Percentiles rank a stretch among this genome's conserved stretches.
These are phyloP conservation scores for Pyrenochaeta sp. DNA, from an alignment of 2,329 filamentous ascomycete genomes.

Conservation along the genomic window DNA sequence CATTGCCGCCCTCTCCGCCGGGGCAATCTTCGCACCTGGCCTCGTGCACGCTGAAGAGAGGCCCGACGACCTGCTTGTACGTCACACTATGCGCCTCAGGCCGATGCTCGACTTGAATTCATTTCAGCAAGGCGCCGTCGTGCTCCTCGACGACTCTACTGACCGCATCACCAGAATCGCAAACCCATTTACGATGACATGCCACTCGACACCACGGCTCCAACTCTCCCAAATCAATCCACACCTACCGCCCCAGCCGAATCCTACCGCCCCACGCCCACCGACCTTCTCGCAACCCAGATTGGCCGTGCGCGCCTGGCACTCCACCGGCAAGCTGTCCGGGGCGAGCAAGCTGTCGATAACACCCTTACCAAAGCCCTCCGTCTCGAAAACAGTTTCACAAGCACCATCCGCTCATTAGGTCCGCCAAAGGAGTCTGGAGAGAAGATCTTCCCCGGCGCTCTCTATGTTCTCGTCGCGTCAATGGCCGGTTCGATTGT, in stretches of 20 bases:
- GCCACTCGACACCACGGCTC: conserved; percentile 50
- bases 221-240: conserved; percentile 40
- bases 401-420: conserved; percentile 85
- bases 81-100: conserved; percentile 1
- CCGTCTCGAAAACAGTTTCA: conserved; percentile 87
- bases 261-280: conserved; percentile 72
- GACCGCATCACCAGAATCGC: conserved; percentile 38
- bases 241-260: conserved; percentile 26
- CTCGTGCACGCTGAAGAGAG: conserved; percentile 59
- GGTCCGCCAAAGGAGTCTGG: conserved; percentile 85
- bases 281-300: conserved; percentile 85
- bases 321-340: conserved; percentile 77
- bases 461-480: conserved; percentile 90
- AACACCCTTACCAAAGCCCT: conserved; percentile 80
- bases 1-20: conserved; percentile 54
- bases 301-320: conserved; percentile 82
- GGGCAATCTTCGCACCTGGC: conserved; percentile 57
- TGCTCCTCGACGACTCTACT: background rate
- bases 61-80: conserved; percentile 28
- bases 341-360: conserved; percentile 85
- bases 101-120: background rate
- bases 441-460: conserved; percentile 88
- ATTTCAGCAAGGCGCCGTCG: background rate
- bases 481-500: conserved; percentile 96
- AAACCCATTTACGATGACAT: conserved; percentile 81